Conservation (phyloP, 768 basidiomycete genomes). For the Amanita subjunquillea region DNA sequence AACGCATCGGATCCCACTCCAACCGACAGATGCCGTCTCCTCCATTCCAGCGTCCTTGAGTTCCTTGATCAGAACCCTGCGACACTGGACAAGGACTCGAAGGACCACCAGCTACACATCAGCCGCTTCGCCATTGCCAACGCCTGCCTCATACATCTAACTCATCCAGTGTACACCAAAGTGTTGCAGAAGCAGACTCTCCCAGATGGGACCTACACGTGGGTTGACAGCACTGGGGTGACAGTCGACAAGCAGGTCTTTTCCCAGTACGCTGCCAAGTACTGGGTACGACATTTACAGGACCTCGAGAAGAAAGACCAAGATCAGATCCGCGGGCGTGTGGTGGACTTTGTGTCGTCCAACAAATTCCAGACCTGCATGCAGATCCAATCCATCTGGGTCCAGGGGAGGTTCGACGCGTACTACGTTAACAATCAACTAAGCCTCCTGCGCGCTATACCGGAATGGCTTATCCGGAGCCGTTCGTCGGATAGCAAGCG, state of each 20-base stretch:
- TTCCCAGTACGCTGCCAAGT: slow-evolving; percentile 18
- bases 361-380: slow-evolving; percentile 20
- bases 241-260: slow-evolving; percentile 16
- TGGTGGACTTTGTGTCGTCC: slow-evolving; percentile 15
- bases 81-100: slow-evolving; percentile 7
- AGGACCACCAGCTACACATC: slow-evolving; percentile 8
- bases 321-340: slow-evolving; percentile 4
- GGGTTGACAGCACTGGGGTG: slow-evolving; percentile 14
- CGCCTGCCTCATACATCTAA: slow-evolving; percentile 18
- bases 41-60: slow-evolving; percentile 17
- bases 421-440: slow-evolving; percentile 5
- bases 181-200: slow-evolving; percentile 10
- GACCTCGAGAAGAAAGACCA: slow-evolving; percentile 5
- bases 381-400: slow-evolving; percentile 22
- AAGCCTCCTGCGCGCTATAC: not conserved
- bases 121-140: slow-evolving; percentile 10
- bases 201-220: slow-evolving; percentile 4
- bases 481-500: slow-evolving; percentile 1
- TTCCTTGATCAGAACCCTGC: slow-evolving; percentile 13
- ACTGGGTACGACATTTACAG: slow-evolving; percentile 22
- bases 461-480: not conserved
- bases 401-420: slow-evolving; percentile 15
- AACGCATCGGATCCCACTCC: slow-evolving; percentile 4
- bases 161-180: slow-evolving; percentile 11
- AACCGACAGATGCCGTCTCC: slow-evolving; percentile 14